Base-by-base conservation (phyloP, 2,329 filamentous ascomycete species). In the Colletotrichum australisinense region DNA sequence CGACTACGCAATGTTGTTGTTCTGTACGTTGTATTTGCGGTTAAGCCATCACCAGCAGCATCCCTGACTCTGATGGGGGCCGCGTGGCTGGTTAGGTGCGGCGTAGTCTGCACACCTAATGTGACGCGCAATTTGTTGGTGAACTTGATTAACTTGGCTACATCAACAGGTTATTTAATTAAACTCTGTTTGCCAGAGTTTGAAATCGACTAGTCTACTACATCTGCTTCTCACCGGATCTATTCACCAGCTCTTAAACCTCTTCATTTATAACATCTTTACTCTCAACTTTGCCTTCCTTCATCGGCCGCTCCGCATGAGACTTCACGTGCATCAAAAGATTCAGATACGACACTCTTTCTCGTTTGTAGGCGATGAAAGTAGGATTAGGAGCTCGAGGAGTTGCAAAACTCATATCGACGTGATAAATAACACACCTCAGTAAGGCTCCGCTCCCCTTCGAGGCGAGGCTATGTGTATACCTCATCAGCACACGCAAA, bases 51-150 rank as follows among this genome's bases (percentile, higher is more conserved):
- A 53, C 35, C 62, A 35, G 16, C 30, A 59, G 24, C 3, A 49
- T 11, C 24, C 63, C 26, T 66, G 49, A 14, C 24, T 56, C 26
- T 57, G 35, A n/a, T 9, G 56, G 49, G 19, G 42, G 35, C 63
- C 65, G 52, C 69, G 69, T 63, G 65, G 65, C 58, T 53, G 30
- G 52, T 16, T 19, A 42, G 26, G 60, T 46, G 56, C 68, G 46
- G 56, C n/a, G 32, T 12, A 59, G 22, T 16, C 35, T 38, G 42
- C 11, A 65, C 60, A 30, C 55, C 16, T 6, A 24, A 9, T 3
- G n/a, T 7, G 46, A 60, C 35, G 56, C 57, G 69, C 69, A 62
- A 35, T 57, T 49, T 1, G 35, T 22, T 24, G 35, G 26, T 24
- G 8, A 55, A 11, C 9, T 58, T 58, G 8, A 12, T 16, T 12